Base-by-base conservation (phyloP, 169 alveolate species). In the Blepharisma undulans region DNA sequence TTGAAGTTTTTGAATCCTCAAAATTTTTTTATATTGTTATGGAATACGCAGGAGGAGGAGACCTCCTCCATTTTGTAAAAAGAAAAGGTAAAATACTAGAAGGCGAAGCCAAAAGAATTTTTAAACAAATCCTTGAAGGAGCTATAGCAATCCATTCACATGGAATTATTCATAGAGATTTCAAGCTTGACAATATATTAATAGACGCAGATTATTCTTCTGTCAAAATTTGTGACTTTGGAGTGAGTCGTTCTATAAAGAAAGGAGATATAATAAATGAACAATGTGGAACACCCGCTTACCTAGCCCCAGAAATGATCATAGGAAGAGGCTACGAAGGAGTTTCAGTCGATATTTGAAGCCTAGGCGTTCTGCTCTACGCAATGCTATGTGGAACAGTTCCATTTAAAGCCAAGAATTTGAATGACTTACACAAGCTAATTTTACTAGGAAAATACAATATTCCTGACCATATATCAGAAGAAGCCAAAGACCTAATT, bases 21-120 rank as follows among this genome's bases (percentile, higher is more conserved):
- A 96, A 96, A 36, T 95, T 96, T 91, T 90, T 96, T n/a, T 97
- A 95, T 87, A 87, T 96, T 76, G 97, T 96, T n/a, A 95, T 97
- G 97, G 98, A 96, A 93, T 81, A 92, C 34, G 72, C 95, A 32
- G 88, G 95, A 3, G 98, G 98, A 22, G 98, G 98, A 32, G 98
- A 96, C 95, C 36, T 72, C 98, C 87, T 96, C 91, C 93, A 98
- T 95, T 91, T 59, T 97, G 8, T 91, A 95, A 36, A 89, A 89
- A 29, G 88, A 93, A 66, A 80, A 93, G 72, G 98, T 94, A 80
- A 94, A 92, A 79, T 94, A 95, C 90, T 89, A 97, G 48, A 87
- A 90, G 87, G 94, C 93, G 91, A 94, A 93, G 86, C 87, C 89
- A 66, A 97, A 95, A 82, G 36, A 48, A 19, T 48, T 25, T 60